Conservation (phyloP, 2,329 filamentous ascomycete genomes). For the Epicoccum sorghinum region DNA sequence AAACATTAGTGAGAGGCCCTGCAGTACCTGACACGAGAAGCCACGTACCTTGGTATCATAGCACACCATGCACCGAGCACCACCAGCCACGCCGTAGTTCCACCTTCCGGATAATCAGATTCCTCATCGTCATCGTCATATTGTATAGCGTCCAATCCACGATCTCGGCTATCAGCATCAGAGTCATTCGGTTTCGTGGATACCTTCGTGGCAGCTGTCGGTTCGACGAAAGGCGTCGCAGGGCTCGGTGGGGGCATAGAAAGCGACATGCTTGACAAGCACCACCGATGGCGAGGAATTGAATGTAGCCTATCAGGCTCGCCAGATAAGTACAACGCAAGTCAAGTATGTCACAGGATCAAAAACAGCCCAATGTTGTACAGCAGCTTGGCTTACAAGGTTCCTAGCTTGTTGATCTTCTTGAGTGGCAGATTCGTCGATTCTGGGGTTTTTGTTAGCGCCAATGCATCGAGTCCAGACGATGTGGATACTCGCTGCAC, state of each 20-base stretch:
- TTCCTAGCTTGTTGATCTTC: slow-evolving; percentile 3
- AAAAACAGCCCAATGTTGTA: too few species aligned
- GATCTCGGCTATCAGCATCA: neutral
- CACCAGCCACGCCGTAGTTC: slow-evolving; percentile 51
- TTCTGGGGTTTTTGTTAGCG: slow-evolving; percentile 10
- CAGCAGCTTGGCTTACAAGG: neutral
- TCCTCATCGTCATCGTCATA: slow-evolving; percentile 6
- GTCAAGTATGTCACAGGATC: too few species aligned
- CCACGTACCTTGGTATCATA: slow-evolving; percentile 32
- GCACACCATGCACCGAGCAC: slow-evolving; percentile 51
- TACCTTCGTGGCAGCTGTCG: neutral
- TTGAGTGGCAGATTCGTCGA: slow-evolving; percentile 3
- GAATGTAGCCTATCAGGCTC: too few species aligned
- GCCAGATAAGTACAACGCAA: too few species aligned
- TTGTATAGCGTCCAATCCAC: slow-evolving; percentile 4
- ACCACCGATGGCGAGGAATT: too few species aligned
- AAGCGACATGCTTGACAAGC: slow-evolving; percentile 1
- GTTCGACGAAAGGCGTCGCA: neutral
- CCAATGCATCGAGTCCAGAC: slow-evolving; percentile 9
- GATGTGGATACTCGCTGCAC: slow-evolving; percentile 11
- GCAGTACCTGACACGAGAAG: neutral
- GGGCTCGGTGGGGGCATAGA: slow-evolving; percentile 1
- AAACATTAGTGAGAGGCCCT: slow-evolving; percentile 13
- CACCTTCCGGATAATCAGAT: slow-evolving; percentile 48
- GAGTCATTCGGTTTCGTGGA: neutral